Conservation (phyloP, 2,329 filamentous ascomycete genomes). For the Calonectria hawksworthii region DNA sequence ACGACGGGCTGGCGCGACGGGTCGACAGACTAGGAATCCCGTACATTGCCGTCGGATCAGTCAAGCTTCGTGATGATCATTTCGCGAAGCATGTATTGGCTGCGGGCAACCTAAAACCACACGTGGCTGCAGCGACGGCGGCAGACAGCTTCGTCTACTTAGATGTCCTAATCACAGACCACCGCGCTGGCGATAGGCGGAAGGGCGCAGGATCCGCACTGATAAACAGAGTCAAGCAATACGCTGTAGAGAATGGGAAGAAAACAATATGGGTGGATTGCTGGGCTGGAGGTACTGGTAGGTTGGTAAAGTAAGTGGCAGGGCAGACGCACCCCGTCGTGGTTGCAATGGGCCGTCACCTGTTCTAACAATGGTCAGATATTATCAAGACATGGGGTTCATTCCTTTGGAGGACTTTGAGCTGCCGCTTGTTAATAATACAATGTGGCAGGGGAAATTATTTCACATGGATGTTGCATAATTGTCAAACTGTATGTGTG, state of each 20-base stretch:
- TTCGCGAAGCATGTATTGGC: slow-evolving; percentile 29
- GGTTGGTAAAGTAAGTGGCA: slow-evolving; percentile 37
- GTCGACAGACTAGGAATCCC: slow-evolving; percentile 30
- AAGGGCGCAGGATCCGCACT: slow-evolving; percentile 34
- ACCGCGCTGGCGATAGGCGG: slow-evolving; percentile 29
- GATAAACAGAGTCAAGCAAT: slow-evolving; percentile 34
- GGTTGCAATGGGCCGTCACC: neutral
- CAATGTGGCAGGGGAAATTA: slow-evolving; percentile 34
- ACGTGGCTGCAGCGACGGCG: slow-evolving; percentile 25
- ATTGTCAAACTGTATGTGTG: slow-evolving; percentile 10
- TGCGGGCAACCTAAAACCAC: slow-evolving; percentile 27
- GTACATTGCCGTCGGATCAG: slow-evolving; percentile 34
- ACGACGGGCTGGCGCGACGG: slow-evolving; percentile 32
- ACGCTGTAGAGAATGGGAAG: slow-evolving; percentile 32
- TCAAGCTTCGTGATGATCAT: slow-evolving; percentile 25
- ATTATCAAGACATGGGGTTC: slow-evolving; percentile 38
- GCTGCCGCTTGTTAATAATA: neutral
- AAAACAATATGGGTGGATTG: slow-evolving; percentile 45
- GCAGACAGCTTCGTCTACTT: slow-evolving; percentile 35
- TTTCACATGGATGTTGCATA: slow-evolving; percentile 35
- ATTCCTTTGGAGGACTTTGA: slow-evolving; percentile 29
- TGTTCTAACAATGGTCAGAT: slow-evolving; percentile 35
- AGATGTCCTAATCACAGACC: slow-evolving; percentile 32
- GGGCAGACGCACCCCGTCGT: neutral
- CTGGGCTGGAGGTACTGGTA: slow-evolving; percentile 43